Evolutionary conservation across 1,284 basidiomycete genomes (phyloP), one percentile per base, ranked within the genome.

Genomic region (Ustilago esculenta): DNA sequence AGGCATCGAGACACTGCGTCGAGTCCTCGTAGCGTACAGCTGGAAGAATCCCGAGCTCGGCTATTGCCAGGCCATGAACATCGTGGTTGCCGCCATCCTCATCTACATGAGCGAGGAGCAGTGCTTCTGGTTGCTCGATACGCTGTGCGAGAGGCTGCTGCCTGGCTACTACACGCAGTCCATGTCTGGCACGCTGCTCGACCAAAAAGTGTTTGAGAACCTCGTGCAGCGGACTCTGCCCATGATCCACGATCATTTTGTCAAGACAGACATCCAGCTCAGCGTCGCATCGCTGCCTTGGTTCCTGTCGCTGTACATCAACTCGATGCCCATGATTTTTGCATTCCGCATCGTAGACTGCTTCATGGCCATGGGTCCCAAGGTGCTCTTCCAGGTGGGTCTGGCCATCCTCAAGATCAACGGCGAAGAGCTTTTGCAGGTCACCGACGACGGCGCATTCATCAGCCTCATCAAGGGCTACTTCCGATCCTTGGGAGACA

Each of bases 91-190:
- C 18, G 92, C 93, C 15, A 90, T 95, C 73, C 85, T 95, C 49
- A 94, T 95, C 73, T 99, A 98, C 83, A 94, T 96, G 92, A 96
- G 93, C 11, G 96, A 98, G 84, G 96, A 98, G 81, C 96, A 98
- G 83, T 91, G 94, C 25, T 99, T 98, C 83, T 98, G 94, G 94
- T 85, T 98, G 5, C 87, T 99, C 9, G 92, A 96, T 80, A 92
- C 97, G 1, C 86, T 99, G 4, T 98, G 96, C 77, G 93, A 96
- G 75, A 87, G 94, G 32, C 87, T 98, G 32, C 84, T 98, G 18
- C 96, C 96, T 1, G 96, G 96, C 17, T 99, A 99, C 84, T 99
- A 98, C 82, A 92, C 92, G 66, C 92, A 94, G 9, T 96, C 94
- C 0, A 98, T 99, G 96, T 94, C 98, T 73, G 96, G 96, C 11